Base-by-base conservation (phyloP, 345 rosid genomes). In the Trapa incisa region DNA sequence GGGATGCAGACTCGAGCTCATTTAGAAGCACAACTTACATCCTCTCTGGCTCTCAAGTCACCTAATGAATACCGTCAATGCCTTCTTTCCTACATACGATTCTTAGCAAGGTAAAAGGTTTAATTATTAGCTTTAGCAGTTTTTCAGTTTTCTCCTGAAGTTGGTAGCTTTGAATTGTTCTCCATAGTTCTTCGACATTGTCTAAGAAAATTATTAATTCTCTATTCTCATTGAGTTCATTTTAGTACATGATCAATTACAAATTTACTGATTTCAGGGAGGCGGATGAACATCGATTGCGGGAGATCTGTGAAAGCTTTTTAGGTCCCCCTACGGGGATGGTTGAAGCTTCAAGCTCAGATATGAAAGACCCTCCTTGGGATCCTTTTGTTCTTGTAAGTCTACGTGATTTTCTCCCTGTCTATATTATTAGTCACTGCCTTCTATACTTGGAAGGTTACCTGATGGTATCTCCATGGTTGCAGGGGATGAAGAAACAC, bases 321-420 rank as follows among this genome's bases (percentile, higher is more conserved):
- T 90, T 91, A 62, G 99, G 97, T 71, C 97, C 99, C 67, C 99
- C 99, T 13, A 84, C 88, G 74, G 96, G 97, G 68, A 87, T 91
- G 93, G 83, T 65, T 47, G 89, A 81, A 75, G 78, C 86, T 32
- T 42, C 81, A 65, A 67, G 84, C 66, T 77, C 80, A 42, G 89
- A 86, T 72, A 15, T 77, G 48, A 75, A 74, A 68, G 78, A 77
- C 72, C 76, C 78, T 61, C 80, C 87, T 57, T 91, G 99, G 99
- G 96, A 95, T 81, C 97, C 99, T 68, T 78, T 54, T 75, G 89
- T 95, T 45, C 90, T 95, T 64, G 99, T 95, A 86, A 80, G 80
- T 22, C 29, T 76, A 47, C 64, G 32, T 15, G 10, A 5, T 43
- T 4, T 65, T 37, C 11, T 41, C 56, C 43, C 29, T 36, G 3